phyloP scores from a whole-genome alignment of 2,329 filamentous ascomycete genomes.

The Hypomyces perniciosus region DNA sequence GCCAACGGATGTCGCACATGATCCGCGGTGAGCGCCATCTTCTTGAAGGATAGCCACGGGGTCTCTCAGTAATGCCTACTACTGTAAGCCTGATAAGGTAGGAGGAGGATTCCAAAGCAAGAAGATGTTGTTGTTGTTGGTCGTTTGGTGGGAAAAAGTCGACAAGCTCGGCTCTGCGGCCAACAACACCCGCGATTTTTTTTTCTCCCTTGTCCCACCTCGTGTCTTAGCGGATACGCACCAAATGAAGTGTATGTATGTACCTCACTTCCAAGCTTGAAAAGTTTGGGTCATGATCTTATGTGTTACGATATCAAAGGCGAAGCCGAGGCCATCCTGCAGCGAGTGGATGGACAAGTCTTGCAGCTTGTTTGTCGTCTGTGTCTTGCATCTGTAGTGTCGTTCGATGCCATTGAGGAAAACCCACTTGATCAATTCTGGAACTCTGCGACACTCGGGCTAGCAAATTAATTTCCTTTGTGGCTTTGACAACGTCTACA shows the following conservation, averaged over 20 bases:
- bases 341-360: neutral
- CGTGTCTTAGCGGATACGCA: no score
- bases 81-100: neutral
- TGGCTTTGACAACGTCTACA: no score
- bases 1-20: slow-evolving; percentile 27
- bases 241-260: neutral
- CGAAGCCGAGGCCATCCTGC: neutral
- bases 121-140: neutral
- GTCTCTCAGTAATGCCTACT: neutral
- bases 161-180: neutral
- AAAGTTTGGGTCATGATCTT: neutral
- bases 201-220: neutral
- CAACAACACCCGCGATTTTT: neutral
- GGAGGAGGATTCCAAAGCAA: neutral
- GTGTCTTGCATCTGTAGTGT: neutral
- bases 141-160: neutral
- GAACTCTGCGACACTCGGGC: no score
- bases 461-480: no score
- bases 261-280: neutral
- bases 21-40: slow-evolving; percentile 20
- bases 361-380: neutral
- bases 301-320: neutral
- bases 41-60: slow-evolving; percentile 20
- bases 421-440: no score
- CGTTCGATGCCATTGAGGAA: no score